These are phyloP conservation scores for Phytopythium oedochilum DNA, from an alignment of 352 stramenopile genomes.

Conservation along the genomic window DNA sequence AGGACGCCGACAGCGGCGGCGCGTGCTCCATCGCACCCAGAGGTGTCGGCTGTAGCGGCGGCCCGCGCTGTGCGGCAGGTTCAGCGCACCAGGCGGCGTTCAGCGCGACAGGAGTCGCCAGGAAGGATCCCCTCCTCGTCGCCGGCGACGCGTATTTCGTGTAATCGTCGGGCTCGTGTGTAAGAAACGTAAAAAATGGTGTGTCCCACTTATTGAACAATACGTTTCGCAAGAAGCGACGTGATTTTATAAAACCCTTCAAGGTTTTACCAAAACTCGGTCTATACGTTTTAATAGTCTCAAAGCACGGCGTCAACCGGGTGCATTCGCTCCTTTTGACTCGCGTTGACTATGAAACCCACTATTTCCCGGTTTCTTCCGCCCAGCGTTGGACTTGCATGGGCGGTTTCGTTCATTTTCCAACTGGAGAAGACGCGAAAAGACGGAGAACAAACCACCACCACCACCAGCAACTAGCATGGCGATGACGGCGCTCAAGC, in stretches of 20 bases:
- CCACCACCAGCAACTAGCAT: conserved; percentile 18
- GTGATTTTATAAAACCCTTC: too few relatives aligned
- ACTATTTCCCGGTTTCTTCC: background rate
- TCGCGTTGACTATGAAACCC: background rate
- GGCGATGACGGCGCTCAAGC: conserved; percentile 64
- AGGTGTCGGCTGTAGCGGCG: too few relatives aligned
- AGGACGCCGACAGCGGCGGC: conserved; percentile 31
- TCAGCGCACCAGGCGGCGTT: too few relatives aligned
- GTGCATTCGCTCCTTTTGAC: background rate
- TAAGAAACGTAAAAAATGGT: too few relatives aligned
- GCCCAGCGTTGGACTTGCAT: too few relatives aligned
- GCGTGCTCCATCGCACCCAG: conserved; percentile 13
- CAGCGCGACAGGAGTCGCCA: background rate
- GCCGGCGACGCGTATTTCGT: background rate
- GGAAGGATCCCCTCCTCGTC: background rate
- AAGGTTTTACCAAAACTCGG: too few relatives aligned
- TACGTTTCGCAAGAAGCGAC: too few relatives aligned
- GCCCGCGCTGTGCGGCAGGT: too few relatives aligned
- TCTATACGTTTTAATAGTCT: too few relatives aligned
- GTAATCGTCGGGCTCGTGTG: too few relatives aligned
- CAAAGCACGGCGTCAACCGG: too few relatives aligned
- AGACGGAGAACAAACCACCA: conserved; percentile 2
- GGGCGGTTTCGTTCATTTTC: conserved; percentile 25
- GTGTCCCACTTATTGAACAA: too few relatives aligned
- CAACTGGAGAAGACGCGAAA: conserved; percentile 11